A percentile compares a stretch with the other conserved stretches of the same genome.
These are phyloP conservation scores for Botrytis galanthina DNA, from an alignment of 2,329 filamentous ascomycete genomes.

Conservation along the genomic window DNA sequence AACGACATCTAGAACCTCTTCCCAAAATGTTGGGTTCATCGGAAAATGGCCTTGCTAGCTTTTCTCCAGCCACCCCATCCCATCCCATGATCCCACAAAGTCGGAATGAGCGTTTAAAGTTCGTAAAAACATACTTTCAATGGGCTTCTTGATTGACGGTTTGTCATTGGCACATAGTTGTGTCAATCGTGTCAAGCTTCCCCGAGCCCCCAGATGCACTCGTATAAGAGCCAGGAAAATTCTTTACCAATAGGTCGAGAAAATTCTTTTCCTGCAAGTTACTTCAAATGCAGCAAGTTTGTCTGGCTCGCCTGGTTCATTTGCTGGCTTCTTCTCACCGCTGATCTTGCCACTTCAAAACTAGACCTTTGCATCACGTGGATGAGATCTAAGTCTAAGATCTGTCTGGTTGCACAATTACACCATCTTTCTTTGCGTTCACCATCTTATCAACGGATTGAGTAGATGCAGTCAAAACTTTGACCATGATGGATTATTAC, in stretches of 20 bases:
- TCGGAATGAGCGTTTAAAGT: not conserved
- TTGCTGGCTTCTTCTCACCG: not conserved
- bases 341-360: slow-evolving; percentile 10
- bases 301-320: slow-evolving; percentile 1
- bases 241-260: not conserved
- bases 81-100: not conserved
- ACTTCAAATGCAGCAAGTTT: slow-evolving; percentile 12
- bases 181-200: not conserved
- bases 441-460: not conserved
- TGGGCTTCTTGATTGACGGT: not conserved
- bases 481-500: not conserved
- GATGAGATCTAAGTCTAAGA: not conserved
- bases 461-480: not conserved
- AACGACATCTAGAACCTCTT: not conserved
- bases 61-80: not conserved
- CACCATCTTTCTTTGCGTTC: not conserved
- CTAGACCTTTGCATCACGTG: not conserved
- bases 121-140: not conserved
- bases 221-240: not conserved
- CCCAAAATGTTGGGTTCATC: not conserved
- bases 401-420: not conserved
- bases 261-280: slow-evolving; percentile 5
- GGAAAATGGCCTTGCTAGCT: not conserved
- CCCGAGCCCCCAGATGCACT: not conserved
- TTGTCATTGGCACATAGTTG: slow-evolving; percentile 3